A percentile compares a stretch with the other conserved stretches of the same genome.
Evolutionary conservation across 83 land plant species (phyloP).

Genomic region (Thuja plicata): DNA sequence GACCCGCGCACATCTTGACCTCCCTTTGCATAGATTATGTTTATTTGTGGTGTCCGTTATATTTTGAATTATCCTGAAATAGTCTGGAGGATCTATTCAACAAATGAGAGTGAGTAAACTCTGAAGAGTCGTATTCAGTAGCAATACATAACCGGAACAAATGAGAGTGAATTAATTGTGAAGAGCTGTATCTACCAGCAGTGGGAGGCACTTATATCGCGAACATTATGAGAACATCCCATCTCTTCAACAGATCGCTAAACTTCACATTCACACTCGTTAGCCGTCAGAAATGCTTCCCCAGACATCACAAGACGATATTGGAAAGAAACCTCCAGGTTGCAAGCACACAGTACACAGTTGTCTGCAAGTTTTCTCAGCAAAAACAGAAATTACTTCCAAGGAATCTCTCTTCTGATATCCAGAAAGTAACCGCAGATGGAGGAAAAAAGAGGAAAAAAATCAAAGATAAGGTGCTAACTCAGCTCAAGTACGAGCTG

Average conservation of each 20-base stretch:
- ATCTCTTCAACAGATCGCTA: not conserved
- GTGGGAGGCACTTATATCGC: not conserved
- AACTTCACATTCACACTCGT: not conserved
- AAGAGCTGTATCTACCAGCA: not conserved
- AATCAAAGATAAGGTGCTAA: conserved; percentile 26
- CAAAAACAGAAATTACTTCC: not conserved
- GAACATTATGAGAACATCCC: not conserved
- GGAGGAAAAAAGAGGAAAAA: conserved; percentile 18
- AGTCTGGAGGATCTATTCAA: no score
- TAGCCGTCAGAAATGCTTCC: not conserved
- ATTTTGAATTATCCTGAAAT: no score
- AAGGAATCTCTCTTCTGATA: not conserved
- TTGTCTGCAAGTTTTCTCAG: not conserved
- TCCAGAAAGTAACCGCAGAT: not conserved
- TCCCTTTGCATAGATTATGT: no score
- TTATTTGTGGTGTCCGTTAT: no score
- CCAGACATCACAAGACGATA: not conserved
- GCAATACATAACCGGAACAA: not conserved
- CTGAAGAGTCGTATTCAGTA: no score
- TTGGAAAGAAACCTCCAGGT: not conserved
- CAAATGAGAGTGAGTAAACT: no score
- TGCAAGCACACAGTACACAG: not conserved
- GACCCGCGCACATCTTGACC: no score
- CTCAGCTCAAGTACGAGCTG: conserved; percentile 42
- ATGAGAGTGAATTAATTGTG: no score